Conservation (phyloP, 441 rosid genomes). For the Aquilaria agallochum region DNA sequence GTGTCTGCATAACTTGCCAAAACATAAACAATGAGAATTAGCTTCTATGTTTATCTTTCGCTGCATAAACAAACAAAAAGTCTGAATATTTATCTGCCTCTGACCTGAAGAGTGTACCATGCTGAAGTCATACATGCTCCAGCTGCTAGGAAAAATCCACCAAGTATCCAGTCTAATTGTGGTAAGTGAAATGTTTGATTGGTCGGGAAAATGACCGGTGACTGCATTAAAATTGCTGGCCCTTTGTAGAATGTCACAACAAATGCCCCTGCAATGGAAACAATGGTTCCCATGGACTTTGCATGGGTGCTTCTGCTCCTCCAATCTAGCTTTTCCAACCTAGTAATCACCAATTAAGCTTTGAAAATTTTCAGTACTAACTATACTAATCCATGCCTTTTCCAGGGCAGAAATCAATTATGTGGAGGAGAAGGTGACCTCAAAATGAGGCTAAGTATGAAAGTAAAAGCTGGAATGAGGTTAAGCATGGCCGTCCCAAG, state of each 20-base stretch:
- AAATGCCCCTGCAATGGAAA: conserved; percentile 36
- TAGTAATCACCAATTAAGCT: neutral
- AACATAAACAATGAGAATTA: neutral
- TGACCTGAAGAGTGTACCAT: conserved; percentile 29
- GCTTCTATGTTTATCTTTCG: too few relatives aligned
- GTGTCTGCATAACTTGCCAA: conserved; percentile 19
- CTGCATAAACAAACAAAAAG: neutral
- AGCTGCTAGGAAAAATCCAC: conserved; percentile 29
- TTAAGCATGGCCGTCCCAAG: conserved; percentile 38
- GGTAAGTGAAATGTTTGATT: neutral
- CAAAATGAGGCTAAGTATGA: conserved; percentile 35
- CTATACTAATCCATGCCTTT: too few relatives aligned
- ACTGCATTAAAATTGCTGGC: conserved; percentile 18
- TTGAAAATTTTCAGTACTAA: too few relatives aligned
- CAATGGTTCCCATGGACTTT: conserved; percentile 34
- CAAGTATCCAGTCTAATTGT: conserved; percentile 24
- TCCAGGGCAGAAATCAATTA: too few relatives aligned
- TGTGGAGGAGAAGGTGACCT: conserved; percentile 17
- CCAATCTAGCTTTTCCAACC: conserved; percentile 42
- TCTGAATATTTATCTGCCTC: neutral
- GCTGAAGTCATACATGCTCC: conserved; percentile 15
- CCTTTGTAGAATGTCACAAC: conserved; percentile 40
- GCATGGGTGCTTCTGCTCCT: conserved; percentile 37
- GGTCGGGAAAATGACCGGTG: neutral
- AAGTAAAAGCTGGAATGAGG: conserved; percentile 44